A percentile compares a stretch with the other conserved stretches of the same genome.
Conservation (phyloP, 495 filamentous ascomycete genomes). For the Neurospora sp. region DNA sequence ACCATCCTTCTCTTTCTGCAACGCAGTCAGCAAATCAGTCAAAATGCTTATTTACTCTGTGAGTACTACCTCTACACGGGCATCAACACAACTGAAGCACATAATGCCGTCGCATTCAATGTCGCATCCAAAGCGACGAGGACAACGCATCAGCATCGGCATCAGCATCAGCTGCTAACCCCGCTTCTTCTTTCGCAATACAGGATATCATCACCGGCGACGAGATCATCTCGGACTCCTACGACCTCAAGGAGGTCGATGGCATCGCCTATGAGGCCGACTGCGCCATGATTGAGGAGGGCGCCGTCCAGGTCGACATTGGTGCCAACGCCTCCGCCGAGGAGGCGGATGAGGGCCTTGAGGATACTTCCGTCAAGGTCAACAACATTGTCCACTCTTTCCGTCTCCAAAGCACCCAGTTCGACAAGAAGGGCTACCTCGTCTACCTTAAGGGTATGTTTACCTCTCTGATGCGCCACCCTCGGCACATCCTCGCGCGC, state of each 20-base stretch:
- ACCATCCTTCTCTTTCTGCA: not conserved
- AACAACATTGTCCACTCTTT: constrained; percentile 93
- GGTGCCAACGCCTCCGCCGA: constrained; percentile 97
- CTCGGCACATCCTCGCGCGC: no score
- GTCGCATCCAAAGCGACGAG: not conserved
- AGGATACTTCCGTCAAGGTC: constrained; percentile 63
- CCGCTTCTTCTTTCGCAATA: constrained; percentile 1
- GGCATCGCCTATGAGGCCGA: constrained; percentile 75
- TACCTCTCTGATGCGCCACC: not conserved
- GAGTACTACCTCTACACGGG: constrained; percentile 38
- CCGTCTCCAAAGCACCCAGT: constrained; percentile 64
- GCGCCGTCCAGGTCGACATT: constrained; percentile 67
- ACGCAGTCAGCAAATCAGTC: constrained; percentile 19
- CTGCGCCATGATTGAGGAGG: constrained; percentile 75
- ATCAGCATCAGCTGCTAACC: constrained; percentile 7
- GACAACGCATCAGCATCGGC: not conserved
- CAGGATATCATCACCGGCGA: constrained; percentile 86
- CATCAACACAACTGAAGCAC: not conserved
- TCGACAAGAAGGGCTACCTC: constrained; percentile 80
- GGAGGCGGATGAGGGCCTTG: constrained; percentile 62
- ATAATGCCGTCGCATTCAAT: not conserved
- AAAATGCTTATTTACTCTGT: constrained; percentile 92
- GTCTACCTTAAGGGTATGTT: constrained; percentile 65
- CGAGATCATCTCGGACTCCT: constrained; percentile 95
- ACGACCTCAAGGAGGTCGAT: constrained; percentile 64